These are phyloP conservation scores for Bombardia bombarda DNA, from an alignment of 495 filamentous ascomycete species.

Conservation along the genomic window DNA sequence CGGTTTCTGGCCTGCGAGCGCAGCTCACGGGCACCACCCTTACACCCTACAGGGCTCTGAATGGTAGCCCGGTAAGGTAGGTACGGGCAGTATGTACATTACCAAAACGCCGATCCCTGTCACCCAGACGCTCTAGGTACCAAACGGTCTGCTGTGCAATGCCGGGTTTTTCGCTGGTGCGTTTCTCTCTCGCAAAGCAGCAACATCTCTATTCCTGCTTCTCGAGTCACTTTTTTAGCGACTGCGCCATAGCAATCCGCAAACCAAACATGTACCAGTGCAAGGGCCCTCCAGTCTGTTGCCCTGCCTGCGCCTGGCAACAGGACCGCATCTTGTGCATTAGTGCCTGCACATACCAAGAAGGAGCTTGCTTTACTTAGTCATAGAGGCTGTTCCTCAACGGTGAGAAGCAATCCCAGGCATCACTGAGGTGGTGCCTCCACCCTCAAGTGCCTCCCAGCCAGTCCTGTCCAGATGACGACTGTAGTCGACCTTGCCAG, in stretches of 20 bases:
- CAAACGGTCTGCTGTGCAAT: too few species aligned
- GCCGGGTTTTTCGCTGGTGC: too few species aligned
- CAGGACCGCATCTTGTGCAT: conserved; percentile 16
- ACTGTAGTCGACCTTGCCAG: conserved; percentile 10
- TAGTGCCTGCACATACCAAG: conserved; percentile 18
- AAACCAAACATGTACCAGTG: conserved; percentile 9
- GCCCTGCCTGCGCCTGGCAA: conserved; percentile 20
- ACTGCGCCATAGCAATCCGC: conserved; percentile 18
- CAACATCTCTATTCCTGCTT: too few species aligned
- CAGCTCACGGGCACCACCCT: too few species aligned
- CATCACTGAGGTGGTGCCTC: conserved; percentile 7
- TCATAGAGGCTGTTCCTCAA: conserved; percentile 8
- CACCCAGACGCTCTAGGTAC: too few species aligned
- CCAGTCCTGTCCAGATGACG: conserved; percentile 15
- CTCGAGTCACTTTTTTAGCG: too few species aligned
- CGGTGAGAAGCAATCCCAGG: conserved; percentile 13
- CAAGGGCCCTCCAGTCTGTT: conserved; percentile 1
- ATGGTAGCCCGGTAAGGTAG: too few species aligned
- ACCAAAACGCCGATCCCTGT: too few species aligned
- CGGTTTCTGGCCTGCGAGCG: too few species aligned
- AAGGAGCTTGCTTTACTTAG: conserved; percentile 14
- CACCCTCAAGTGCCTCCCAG: conserved; percentile 9
- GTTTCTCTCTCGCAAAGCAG: too few species aligned
- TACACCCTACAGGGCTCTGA: too few species aligned
- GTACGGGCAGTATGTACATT: too few species aligned